Evolutionary conservation across 2,329 filamentous ascomycete species (phyloP), one percentile per base, ranked within the genome.

Genomic region (Fusarium fracticaudum): DNA sequence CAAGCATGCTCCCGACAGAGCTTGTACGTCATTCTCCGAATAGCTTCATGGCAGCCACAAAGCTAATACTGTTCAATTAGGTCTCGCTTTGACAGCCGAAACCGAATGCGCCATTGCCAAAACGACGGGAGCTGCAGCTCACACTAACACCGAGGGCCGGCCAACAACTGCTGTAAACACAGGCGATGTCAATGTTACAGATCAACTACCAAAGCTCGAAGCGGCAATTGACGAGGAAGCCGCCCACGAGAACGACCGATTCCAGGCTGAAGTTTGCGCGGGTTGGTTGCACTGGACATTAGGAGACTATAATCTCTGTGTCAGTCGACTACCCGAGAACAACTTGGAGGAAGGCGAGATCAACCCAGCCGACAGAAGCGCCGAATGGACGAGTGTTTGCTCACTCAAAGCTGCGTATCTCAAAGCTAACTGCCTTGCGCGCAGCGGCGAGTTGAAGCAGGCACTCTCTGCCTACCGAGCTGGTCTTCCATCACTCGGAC

Each of bases 1-100:
- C 80, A 98, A 99, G 84, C 96, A 99, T 88, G 94, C 95, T 77
- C 92, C 95, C 45, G 90, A 93, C 70, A 90, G 94, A 82, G 90
- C 90, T 84, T 98, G 96, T 98, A 92, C 78, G 90, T 48, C 58
- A 54, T 64, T 54, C 35, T 58, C 59, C 37, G 55, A 58, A 64
- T 51, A 50, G 44, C 40, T 40, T 58, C 48, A 55, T 31, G 45
- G 38, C 50, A 37, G n/a, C 10, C 33, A 41, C 26, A 35, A 51
- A 44, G 41, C 61, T 79, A 68, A 78, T 51, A 48, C 40, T 41
- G 26, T 24, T 55, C 44, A 45, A 40, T 29, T 77, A 94, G 93
- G 92, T 81, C 87, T 95, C 50, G 87, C 91, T 53, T 85, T 92
- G 78, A 91, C 92, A 61, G 93, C 92, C 77, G 91, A 92, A 76